Base-by-base conservation (phyloP, 805 yeast species). In the Cyberlindnera sargentensis region DNA sequence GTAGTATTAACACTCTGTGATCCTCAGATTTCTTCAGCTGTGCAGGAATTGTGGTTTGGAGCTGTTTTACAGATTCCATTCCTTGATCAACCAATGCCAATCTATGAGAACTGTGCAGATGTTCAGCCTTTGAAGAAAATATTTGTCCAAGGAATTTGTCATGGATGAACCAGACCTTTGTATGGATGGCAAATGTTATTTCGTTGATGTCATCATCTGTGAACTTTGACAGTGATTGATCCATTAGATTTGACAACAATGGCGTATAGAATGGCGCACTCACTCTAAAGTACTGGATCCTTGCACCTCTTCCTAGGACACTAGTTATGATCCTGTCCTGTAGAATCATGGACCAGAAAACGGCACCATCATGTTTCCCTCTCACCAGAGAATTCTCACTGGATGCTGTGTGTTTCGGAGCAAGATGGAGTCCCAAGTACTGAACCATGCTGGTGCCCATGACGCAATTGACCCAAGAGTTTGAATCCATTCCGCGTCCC, bases 251-350 rank as follows among this genome's bases (percentile, higher is more conserved):
- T 26, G 8, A 26, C 55, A 38, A 57, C 20, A 15, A 61, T 2
- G 66, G 63, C 1, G 25, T 29, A 29, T 36, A 36, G 39, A 36
- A 36, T 6, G 15, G 28, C 10, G 63, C 48, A 9, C 46, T 47
- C n/a, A 62, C 60, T 37, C 66, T 52, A 36, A 59, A 63, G 40
- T 60, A 58, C 40, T 60, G 68, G 8, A 63, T 55, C 15, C 67
- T 51, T 26, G 63, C 58, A 23, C 66, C 67, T 34, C 67, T 49
- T 1, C 67, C 67, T 25, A 63, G 45, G 1, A 57, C 65, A 37
- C 63, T 57, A 1, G 67, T 61, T 5, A 63, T 56, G 24, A 62
- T 48, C 32, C 67, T 47, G 43, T 63, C 67, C 42, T 63, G 67
- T 28, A 61, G 31, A 4, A 62, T 45, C 5, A 63, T 52, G 4